Evolutionary conservation across 176 grass and related monocot genomes (phyloP).

Genomic region (Coix lacrymajobi): DNA sequence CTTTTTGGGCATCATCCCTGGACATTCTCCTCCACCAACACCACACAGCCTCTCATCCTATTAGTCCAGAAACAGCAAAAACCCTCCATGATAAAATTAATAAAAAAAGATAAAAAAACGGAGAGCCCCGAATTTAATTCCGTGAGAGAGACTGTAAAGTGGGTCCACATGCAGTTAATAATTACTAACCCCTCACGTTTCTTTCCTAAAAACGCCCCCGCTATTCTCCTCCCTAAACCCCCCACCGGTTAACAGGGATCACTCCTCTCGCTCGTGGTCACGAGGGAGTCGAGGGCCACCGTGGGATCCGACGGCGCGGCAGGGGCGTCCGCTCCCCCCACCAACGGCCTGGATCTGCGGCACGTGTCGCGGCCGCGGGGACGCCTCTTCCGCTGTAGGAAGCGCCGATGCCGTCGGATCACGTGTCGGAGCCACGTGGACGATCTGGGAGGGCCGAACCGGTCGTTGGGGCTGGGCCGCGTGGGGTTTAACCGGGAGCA

Average conservation of each 20-base stretch:
- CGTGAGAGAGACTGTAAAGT: not conserved
- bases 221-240: conserved; percentile 31
- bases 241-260: conserved; percentile 40
- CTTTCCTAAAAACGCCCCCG: conserved; percentile 31
- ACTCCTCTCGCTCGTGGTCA: conserved; percentile 40
- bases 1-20: conserved; percentile 31
- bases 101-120: not conserved
- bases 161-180: not conserved
- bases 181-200: conserved; percentile 18
- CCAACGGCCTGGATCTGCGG: not conserved
- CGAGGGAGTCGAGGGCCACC: conserved; percentile 45
- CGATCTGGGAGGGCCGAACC: not conserved
- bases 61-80: conserved; percentile 17
- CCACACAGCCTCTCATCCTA: conserved; percentile 20
- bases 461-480: conserved; percentile 1
- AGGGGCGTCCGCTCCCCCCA: not conserved
- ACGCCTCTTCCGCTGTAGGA: conserved; percentile 14
- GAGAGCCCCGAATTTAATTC: conserved; percentile 29
- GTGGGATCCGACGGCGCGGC: conserved; percentile 20
- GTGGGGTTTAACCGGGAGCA: conserved; percentile 51
- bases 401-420: conserved; percentile 27
- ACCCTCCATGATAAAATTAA: not conserved
- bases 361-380: conserved; percentile 27
- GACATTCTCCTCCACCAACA: conserved; percentile 49
- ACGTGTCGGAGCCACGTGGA: conserved; percentile 11